Conservation (phyloP, 257 asterid species). For the Solanum chilense region DNA sequence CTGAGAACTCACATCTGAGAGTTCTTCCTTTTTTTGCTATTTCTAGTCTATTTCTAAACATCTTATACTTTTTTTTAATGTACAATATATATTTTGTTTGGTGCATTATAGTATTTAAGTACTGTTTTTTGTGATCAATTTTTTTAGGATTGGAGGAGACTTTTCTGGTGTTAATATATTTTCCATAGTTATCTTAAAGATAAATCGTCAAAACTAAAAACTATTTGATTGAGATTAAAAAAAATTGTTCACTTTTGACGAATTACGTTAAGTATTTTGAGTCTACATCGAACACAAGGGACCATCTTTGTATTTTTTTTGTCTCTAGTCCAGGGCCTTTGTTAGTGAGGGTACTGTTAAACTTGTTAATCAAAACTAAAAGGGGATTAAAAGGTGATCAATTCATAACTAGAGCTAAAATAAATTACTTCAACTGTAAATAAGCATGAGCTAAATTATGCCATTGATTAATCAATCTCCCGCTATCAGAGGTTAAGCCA, state of each 20-base stretch:
- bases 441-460: neutral
- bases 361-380: neutral
- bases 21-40: neutral
- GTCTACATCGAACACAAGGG: neutral
- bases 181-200: neutral
- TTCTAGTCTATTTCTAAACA: neutral
- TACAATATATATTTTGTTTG: neutral
- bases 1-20: neutral
- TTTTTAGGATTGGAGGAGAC: neutral
- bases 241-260: neutral
- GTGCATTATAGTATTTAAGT: neutral
- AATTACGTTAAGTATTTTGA: neutral
- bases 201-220: neutral
- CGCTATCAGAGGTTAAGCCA: neutral
- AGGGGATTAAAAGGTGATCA: neutral
- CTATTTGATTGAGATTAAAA: neutral
- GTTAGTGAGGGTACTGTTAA: neutral
- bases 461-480: neutral
- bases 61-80: neutral
- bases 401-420: neutral
- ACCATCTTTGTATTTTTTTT: neutral
- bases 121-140: neutral
- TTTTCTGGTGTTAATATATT: neutral
- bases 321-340: neutral
- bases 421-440: neutral